A percentile compares a stretch with the other conserved stretches of the same genome.
Evolutionary conservation across 257 asterid genomes (phyloP).

Genomic region (Nicotiana sylvestris): DNA sequence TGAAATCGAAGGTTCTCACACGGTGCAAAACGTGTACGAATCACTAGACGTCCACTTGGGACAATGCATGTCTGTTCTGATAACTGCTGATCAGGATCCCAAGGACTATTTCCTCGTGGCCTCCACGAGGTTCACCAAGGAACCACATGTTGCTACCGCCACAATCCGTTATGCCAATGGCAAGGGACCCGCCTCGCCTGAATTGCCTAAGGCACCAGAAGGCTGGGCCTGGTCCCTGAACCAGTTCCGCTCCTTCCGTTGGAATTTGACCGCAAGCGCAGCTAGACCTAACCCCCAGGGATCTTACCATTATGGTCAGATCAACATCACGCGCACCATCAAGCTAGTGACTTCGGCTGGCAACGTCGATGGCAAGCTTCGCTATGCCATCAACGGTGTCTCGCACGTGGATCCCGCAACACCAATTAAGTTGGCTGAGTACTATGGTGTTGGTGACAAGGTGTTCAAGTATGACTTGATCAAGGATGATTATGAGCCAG

Average conservation of each 20-base stretch:
- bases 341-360: constrained; percentile 38
- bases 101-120: constrained; percentile 44
- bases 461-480: constrained; percentile 46
- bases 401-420: constrained; percentile 46
- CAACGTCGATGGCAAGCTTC: constrained; percentile 41
- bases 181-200: constrained; percentile 23
- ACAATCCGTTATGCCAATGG: constrained; percentile 38
- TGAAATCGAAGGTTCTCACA: constrained; percentile 52
- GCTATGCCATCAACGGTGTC: constrained; percentile 56
- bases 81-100: constrained; percentile 39
- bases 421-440: constrained; percentile 62
- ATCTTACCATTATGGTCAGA: constrained; percentile 67
- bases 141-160: constrained; percentile 25
- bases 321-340: constrained; percentile 64
- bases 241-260: constrained; percentile 41
- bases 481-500: constrained; percentile 32
- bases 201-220: constrained; percentile 36
- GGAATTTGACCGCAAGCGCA: constrained; percentile 75
- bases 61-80: constrained; percentile 45
- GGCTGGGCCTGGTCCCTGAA: constrained; percentile 67
- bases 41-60: constrained; percentile 55
- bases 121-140: constrained; percentile 49
- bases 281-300: constrained; percentile 88
- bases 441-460: constrained; percentile 31
- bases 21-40: constrained; percentile 48